A percentile compares a stretch with the other conserved stretches of the same genome.
Evolutionary conservation across 164 flowering plant genomes (phyloP).

Genomic region (Sedum album): DNA sequence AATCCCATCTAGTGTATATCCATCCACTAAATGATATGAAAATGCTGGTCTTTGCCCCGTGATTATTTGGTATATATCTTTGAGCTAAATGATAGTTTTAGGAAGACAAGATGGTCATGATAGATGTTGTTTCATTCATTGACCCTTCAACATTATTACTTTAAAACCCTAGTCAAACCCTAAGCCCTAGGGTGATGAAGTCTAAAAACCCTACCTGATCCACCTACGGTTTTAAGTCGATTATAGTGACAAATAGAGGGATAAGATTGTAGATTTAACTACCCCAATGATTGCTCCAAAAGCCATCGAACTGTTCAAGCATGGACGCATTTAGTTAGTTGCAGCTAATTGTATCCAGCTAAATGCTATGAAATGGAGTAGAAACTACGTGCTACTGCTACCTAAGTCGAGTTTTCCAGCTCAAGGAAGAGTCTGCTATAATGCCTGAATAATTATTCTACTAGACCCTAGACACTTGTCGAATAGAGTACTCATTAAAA

Average conservation of each 20-base stretch:
- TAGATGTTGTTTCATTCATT: not conserved
- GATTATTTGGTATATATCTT: not conserved
- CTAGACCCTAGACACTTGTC: not conserved
- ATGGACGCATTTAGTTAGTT: slow-evolving; percentile 1
- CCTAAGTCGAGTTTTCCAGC: slow-evolving; percentile 7
- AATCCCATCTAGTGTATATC: not conserved
- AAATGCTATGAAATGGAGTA: not conserved
- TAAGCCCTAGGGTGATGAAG: not conserved
- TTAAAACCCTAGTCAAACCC: not conserved
- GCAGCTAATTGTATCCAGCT: slow-evolving; percentile 1
- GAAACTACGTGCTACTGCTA: slow-evolving; percentile 5
- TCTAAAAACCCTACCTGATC: not conserved
- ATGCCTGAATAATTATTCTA: not conserved
- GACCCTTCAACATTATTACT: slow-evolving; percentile 1
- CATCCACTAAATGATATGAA: not conserved
- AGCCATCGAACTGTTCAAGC: not conserved
- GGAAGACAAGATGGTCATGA: not conserved
- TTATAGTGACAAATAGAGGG: not conserved
- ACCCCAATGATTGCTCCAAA: slow-evolving; percentile 1
- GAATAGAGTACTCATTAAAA: not conserved
- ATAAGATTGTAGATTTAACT: not conserved
- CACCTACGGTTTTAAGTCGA: not conserved
- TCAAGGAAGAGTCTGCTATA: slow-evolving; percentile 3
- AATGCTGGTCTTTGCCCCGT: not conserved
- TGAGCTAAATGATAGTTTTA: not conserved